phyloP scores from a whole-genome alignment of 192 early-diverging fungal species.

The Linnemannia zychae region DNA sequence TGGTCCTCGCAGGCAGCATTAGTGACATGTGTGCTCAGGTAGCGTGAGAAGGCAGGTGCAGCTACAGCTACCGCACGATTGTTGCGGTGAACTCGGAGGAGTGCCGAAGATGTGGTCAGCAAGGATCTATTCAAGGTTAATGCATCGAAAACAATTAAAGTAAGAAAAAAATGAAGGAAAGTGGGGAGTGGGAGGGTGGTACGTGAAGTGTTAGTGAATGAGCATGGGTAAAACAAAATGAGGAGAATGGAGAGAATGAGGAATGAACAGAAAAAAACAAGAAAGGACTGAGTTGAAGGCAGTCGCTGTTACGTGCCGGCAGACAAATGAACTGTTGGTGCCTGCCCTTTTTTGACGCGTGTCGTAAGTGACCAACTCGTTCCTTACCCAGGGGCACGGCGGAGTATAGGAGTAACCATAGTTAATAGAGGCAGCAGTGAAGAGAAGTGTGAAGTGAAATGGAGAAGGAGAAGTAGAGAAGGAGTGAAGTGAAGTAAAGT shows the following conservation, averaged over 20 bases:
- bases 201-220: too few species aligned
- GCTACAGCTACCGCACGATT: background rate
- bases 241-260: too few species aligned
- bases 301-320: too few species aligned
- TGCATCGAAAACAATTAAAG: background rate
- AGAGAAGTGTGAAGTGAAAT: background rate
- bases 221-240: too few species aligned
- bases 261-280: too few species aligned
- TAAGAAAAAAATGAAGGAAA: too few species aligned
- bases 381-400: background rate
- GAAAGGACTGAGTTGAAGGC: too few species aligned
- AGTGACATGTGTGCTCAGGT: slow-evolving; percentile 60
- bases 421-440: background rate
- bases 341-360: too few species aligned
- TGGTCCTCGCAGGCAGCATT: slow-evolving; percentile 70
- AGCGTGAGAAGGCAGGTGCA: slow-evolving; percentile 29
- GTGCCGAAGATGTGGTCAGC: background rate
- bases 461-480: background rate
- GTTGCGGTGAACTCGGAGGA: background rate
- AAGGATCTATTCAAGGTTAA: background rate
- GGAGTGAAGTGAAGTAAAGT: background rate
- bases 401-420: background rate
- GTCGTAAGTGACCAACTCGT: background rate
- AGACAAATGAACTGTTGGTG: too few species aligned
- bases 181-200: too few species aligned